Percentiles rank a stretch among this genome's conserved stretches.
Conservation (phyloP, 1,284 basidiomycete genomes). For the Anthracocystis panici-leucophaei region DNA sequence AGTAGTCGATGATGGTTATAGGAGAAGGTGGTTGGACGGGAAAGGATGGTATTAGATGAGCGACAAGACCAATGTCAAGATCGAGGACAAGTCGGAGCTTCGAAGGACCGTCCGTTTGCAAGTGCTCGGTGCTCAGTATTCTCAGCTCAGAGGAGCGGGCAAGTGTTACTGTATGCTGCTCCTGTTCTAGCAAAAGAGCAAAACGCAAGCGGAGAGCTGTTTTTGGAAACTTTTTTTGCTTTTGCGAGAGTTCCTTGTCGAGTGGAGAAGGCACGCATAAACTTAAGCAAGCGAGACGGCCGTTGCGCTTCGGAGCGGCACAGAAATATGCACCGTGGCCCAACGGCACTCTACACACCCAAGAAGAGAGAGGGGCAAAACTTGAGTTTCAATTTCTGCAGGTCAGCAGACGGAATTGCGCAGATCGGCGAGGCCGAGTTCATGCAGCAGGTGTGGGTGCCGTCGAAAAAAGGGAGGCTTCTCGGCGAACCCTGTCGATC, state of each 20-base stretch:
- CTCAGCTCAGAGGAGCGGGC: too few relatives aligned
- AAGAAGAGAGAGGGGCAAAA: not conserved
- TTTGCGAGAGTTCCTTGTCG: not conserved
- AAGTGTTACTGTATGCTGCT: too few relatives aligned
- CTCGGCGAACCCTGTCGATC: conserved; percentile 23
- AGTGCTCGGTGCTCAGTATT: too few relatives aligned
- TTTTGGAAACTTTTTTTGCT: not conserved
- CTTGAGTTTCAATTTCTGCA: not conserved
- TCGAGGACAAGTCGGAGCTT: conserved; percentile 6
- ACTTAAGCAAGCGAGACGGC: not conserved
- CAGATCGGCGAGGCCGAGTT: conserved; percentile 25
- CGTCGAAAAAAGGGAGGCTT: not conserved
- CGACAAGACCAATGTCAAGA: not conserved
- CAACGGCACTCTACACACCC: not conserved
- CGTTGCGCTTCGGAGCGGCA: conserved; percentile 4
- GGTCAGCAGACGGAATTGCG: not conserved
- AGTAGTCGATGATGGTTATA: not conserved
- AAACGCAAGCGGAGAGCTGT: not conserved
- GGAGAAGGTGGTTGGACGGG: conserved; percentile 5
- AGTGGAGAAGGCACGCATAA: not conserved
- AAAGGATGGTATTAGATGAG: conserved; percentile 4
- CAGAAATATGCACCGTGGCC: not conserved
- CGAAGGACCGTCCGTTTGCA: not conserved
- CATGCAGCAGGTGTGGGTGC: not conserved
- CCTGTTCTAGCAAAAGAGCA: too few relatives aligned